Evolutionary conservation across 2,329 filamentous ascomycete genomes (phyloP), one percentile per base, ranked within the genome.

Genomic region (Fusarium aywerte): DNA sequence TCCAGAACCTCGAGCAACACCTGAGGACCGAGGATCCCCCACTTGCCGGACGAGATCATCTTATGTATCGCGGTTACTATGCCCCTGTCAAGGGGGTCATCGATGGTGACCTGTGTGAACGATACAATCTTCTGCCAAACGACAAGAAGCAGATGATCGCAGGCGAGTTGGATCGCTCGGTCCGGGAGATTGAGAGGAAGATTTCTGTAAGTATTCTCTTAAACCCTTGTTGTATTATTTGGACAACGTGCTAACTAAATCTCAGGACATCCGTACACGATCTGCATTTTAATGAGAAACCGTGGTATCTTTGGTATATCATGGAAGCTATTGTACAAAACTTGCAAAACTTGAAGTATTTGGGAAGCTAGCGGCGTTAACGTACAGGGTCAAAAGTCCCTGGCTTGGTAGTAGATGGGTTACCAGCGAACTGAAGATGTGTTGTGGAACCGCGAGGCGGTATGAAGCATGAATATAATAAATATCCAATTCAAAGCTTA

Each of bases 111-210:
- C 83, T 99, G 38, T 97, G 96, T 74, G 96, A 99, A 83, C 87
- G 93, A 70, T 99, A 93, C 79, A 88, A 93, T 59, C 81, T 96
- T 61, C 83, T 99, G 62, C 86, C 91, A 25, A 91, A 90, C 70
- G 95, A 97, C 74, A 94, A 92, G 83, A 97, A 97, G 84, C 89
- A 93, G 79, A 93, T 94, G 87, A 97, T 99, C 81, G 95, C 95
- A 3, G 93, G 87, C 49, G 95, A 98, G 79, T 80, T 98, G 70
- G 96, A 98, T 79, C 89, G 96, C 59, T 95, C 92, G 39, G 89
- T 97, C 55, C 83, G 93, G 72, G 92, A 98, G 80, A 96, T 99
- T 75, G 96, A 99, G 84, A 89, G 96, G 74, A 97, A 97, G 82
- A 95, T 99, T 75, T 93, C 92, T 62, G 85, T 85, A 75, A 76